Evolutionary conservation across 202 grass and related monocot species (phyloP), one percentile per base, ranked within the genome.

Genomic region (Hordeum pubiflorum): DNA sequence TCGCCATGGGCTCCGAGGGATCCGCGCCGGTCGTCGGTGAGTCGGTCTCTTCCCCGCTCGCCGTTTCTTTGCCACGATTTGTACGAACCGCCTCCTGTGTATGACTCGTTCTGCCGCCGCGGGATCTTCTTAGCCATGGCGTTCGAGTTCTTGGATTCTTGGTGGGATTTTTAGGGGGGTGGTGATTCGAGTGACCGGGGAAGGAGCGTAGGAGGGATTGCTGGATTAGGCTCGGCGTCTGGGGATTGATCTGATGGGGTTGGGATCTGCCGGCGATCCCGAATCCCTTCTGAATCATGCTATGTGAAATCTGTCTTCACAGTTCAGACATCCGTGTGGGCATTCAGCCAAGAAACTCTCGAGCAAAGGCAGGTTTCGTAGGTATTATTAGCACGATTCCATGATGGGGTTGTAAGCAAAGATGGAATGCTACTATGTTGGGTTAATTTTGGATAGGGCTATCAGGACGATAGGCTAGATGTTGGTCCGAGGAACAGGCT

Each of bases 1-100:
- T 89, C 38, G 59, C 74, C 17, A 89, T 89, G 87, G 87, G 79
- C 38, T 74, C 83, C 17, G 86, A 88, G 62, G 86, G 77, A 63
- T 80, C 86, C 7, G 78, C 50, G 15, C 8, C 21, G 65, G 78
- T 81, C 23, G 78, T 81, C 34, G 78, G 78, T 81, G 65, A 81
- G 77, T 79, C 31, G 0, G 14, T 6, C 40, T 54, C 79, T 2
- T 22, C 67, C 64, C 23, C 55, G 31, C 1, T 23, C 39, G 37
- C 66, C 69, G 9, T 80, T 24, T 76, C 17, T 41, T 48, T 70
- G 38, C 4, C 21, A 23, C 55, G 55, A 58, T 58, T 56, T 8
- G 50, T n/a, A 0, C 11, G 8, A 13, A 15, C 63, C 24, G 41
- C 50, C 13, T 52, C 56, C 1, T 48, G 64, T 58, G 64, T 22